phyloP scores from a whole-genome alignment of 768 basidiomycete genomes.

The Ramaria sp. region DNA sequence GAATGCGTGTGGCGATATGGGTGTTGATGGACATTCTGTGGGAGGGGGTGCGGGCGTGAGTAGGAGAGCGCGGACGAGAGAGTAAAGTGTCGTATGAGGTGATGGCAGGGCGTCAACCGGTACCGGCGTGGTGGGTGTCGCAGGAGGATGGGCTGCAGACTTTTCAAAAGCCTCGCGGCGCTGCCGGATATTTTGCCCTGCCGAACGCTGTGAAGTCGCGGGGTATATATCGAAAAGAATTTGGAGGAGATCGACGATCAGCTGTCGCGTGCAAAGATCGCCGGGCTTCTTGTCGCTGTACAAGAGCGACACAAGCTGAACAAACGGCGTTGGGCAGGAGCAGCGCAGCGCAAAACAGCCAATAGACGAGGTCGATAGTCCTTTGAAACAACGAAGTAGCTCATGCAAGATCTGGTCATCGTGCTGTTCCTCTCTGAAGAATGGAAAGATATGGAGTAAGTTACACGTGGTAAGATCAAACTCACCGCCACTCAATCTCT shows the following conservation, averaged over 20 bases:
- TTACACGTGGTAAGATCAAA: conserved; percentile 6
- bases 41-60: conserved; percentile 61
- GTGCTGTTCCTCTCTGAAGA: conserved; percentile 84
- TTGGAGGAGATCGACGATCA: conserved; percentile 83
- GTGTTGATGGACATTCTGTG: conserved; percentile 47
- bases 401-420: conserved; percentile 93
- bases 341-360: conserved; percentile 88
- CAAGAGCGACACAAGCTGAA: conserved; percentile 70
- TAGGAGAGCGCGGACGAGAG: conserved; percentile 65
- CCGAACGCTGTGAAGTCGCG: conserved; percentile 48
- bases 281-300: conserved; percentile 99
- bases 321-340: conserved; percentile 80
- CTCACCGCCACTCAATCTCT: conserved; percentile 93
- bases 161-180: conserved; percentile 4
- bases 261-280: conserved; percentile 79
- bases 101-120: conserved; percentile 59
- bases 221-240: conserved; percentile 87
- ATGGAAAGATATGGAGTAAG: background rate
- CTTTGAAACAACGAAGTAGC: conserved; percentile 88
- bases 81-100: conserved; percentile 64
- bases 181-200: conserved; percentile 18
- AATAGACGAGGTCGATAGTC: conserved; percentile 77
- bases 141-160: background rate
- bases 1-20: conserved; percentile 70
- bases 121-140: conserved; percentile 32